Base-by-base conservation (phyloP, 2,329 filamentous ascomycete genomes). In the Colletotrichum lindemuthianum region DNA sequence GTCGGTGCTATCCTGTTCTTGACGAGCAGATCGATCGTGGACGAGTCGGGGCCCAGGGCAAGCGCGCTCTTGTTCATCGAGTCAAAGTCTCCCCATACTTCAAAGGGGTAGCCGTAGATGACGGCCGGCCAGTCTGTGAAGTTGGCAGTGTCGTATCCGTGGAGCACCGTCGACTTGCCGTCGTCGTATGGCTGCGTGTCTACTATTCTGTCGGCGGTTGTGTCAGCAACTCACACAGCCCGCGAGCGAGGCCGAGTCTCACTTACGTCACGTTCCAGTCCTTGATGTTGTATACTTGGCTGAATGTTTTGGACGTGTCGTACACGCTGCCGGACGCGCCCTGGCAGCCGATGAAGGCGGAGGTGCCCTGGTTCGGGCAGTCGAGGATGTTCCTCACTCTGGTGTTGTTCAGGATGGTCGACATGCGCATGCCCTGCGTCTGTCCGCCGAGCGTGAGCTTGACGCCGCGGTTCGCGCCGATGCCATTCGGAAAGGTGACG, bases 11-110 rank as follows among this genome's bases (percentile, higher is more conserved):
- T 45, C 7, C 51, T 36, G 48, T 63, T 52, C 11, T 55, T 47
- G 2, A 69, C 55, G 2, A 69, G 55, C 10, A 64, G 52, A 1
- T 59, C 47, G 10, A 68, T 44, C 15, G 66, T 68, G 3, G 67
- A 69, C 5, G 67, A 69, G 48, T 67, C 59, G 13, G 67, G 63
- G 4, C 67, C 67, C 6, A 69, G 51, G 1, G 67, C 65, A 6
- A 69, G 5, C 4, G 63, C 66, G 39, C 66, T 68, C 37, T 66
- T 68, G 63, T 69, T 69, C 51, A 58, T 41, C 15, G 67, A 58
- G 33, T 68, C 54, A 5, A 48, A 58, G 32, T 68, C 61, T 13
- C 61, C 61, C 67, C 67, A 69, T n/a, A 69, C 66, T 16, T 69
- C 67, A 15, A 69, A 53, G 2, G 67, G 67, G 10, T 66, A 67